Evolutionary conservation across 1,139 yeast species (phyloP), one percentile per base, ranked within the genome.

Genomic region (Lodderomyces margitis): DNA sequence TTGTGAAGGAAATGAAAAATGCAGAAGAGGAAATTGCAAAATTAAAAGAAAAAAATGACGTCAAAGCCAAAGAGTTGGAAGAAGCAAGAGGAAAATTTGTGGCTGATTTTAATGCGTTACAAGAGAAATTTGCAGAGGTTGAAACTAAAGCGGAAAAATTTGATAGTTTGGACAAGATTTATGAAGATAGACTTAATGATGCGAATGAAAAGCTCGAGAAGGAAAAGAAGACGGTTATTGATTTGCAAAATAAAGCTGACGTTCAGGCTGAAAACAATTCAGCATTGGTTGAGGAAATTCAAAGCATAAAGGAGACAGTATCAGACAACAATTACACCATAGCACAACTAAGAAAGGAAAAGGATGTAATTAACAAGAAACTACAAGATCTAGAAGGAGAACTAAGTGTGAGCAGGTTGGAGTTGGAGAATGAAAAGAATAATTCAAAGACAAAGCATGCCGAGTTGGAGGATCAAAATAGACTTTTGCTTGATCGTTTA

Each of bases 391-490:
- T 19, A 5, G 40, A 37, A 14, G 68, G 48, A 54, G 66, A 43
- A n/a, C 33, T 45, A 1, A 45, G 59, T 11, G 47, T 47, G n/a
- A 54, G 50, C 23, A 58, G 53, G 37, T 50, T 50, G 5, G 44
- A 67, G 2, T 60, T 78, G 25, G 82, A 81, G 48, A 81, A 78
- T 31, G 83, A 84, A 45, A 57, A 84, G 10, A 7, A 21, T 12
- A 55, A 61, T 17, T 64, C 77, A 8, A 70, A 69, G 24, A 53
- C 65, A 1, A 74, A 80, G 48, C 57, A 78, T 21, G 69, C 75
- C 21, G 92, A 84, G 43, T 61, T 86, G 37, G 68, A 77, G 23
- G 70, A 78, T 17, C 95, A 87, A 55, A 86, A 87, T 56, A 68
- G 75, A 38, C 67, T 87, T 10, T 66, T 87, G 24, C 75, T 84